These are phyloP conservation scores for Typha latifolia DNA, from an alignment of 176 grass and related monocot species.

Conservation along the genomic window DNA sequence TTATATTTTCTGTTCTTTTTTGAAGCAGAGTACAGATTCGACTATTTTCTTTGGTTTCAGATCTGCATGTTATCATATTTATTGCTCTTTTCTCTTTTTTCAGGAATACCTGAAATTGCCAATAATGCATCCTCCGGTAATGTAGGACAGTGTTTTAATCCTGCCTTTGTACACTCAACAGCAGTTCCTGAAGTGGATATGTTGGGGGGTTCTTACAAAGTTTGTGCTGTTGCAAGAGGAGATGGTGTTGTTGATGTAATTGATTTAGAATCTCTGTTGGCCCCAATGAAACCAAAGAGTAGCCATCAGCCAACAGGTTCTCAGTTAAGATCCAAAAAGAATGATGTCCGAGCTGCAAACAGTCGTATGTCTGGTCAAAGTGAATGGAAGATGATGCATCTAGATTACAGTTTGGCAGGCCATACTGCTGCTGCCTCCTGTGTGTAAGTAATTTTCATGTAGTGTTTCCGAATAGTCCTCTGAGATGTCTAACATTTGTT, in stretches of 20 bases:
- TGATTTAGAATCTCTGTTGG: constrained; percentile 70
- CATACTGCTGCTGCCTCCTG: constrained; percentile 81
- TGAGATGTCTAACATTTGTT: constrained; percentile 22
- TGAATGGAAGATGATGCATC: constrained; percentile 49
- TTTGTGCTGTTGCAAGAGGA: constrained; percentile 91
- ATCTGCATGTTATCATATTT: too few relatives aligned
- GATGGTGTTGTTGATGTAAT: constrained; percentile 79
- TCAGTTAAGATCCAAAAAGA: constrained; percentile 32
- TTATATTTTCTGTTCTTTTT: too few relatives aligned
- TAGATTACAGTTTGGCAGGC: constrained; percentile 64
- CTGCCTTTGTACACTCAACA: constrained; percentile 83
- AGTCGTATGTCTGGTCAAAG: constrained; percentile 13
- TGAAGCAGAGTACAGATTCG: too few relatives aligned
- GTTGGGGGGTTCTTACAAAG: constrained; percentile 49
- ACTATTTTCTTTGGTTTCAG: too few relatives aligned
- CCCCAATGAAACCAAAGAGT: constrained; percentile 39
- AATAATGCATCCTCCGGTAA: constrained; percentile 35
- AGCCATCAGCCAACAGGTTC: constrained; percentile 13
- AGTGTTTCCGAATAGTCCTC: constrained; percentile 1
- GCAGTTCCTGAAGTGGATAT: constrained; percentile 65
- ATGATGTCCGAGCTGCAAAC: constrained; percentile 31
- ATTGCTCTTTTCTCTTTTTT: not conserved
- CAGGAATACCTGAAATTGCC: constrained; percentile 55
- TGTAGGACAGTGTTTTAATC: constrained; percentile 80
- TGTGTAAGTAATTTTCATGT: constrained; percentile 53